Evolutionary conservation across 371 early-diverging fungal species (phyloP), one percentile per base, ranked within the genome.

Genomic region (Ordospora colligata): DNA sequence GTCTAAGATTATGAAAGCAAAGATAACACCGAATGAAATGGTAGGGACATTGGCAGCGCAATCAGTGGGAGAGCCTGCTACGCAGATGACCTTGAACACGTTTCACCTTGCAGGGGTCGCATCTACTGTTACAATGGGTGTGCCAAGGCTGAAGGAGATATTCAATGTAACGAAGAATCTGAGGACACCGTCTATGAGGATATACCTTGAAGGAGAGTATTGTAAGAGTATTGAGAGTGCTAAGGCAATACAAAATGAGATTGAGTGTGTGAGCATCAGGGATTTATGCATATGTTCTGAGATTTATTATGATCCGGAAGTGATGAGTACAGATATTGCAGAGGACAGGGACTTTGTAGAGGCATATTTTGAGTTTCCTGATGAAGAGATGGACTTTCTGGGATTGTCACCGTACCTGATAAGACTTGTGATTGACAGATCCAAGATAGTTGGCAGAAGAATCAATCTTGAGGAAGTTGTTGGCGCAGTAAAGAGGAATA

Each of bases 71-170:
- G 96, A 98, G 85, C 99, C 99, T 62, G 96, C 99, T 19, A 98
- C 99, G 17, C 97, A 98, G 83, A 98, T 98, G 99, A 98, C 99
- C 22, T 85, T 98, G 73, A 98, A 98, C 84, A 97, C 97, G 67
- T 96, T 98, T 91, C 97, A 97, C 87, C 90, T 90, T 85, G 99
- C 99, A 75, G 99, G 99, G 89, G 96, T 98, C 54, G 89, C 92
- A 44, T 93, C 93, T 86, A 94, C 93, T 80, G 95, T 95, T 11
- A 97, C 96, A 2, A 89, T 92, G 73, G 99, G 99, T 88, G 97
- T 98, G 23, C 99, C 99, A 43, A 92, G 99, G 85, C 87, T 98
- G 75, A 97, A 96, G 88, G 99, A 98, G 88, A 92, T 98, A 67
- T 95, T 98, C 84, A 98, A 96, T 87, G 94, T 96, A 12, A 93